Base-by-base conservation (phyloP, 768 basidiomycete species). In the Pisolithus marmoratus region DNA sequence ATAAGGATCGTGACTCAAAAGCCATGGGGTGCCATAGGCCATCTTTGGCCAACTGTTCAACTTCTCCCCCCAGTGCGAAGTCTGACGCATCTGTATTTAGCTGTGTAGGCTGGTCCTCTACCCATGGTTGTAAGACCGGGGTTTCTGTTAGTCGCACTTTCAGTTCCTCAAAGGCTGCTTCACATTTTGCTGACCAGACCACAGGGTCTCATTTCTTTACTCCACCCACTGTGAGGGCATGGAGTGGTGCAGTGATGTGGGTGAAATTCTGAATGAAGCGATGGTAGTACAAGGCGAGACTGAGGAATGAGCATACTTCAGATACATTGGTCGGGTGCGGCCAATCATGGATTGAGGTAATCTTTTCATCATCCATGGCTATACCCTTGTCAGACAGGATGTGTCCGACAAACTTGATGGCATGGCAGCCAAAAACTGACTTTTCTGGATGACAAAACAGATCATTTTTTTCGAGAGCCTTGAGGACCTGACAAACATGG, bases 401-500 rank as follows among this genome's bases (percentile, higher is more conserved):
- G 11, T 43, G 42, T 19, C 42, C 42, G 8, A 43, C 11, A 12
- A 43, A 43, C 27, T 29, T 29, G 27, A 29, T 29, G 27, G 27
- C 9, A 7, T 29, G 27, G 27, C 27, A 29, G 27, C 42, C 11
- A 14, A 43, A 43, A 20, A 43, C 22, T 20, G 42, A 43, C n/a
- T 43, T 43, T 5, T 19, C 12, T 43, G 42, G 42, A 22, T 43
- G 42, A 43, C 42, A 29, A 24, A 43, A 43, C 23, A 43, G 42
- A 14, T 43, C 42, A 43, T 43, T 20, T 22, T 43, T 24, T 36
- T 71, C 54, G 19, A 76, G 64, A 8, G 74, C 64, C 42, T 62
- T 46, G n/a, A 59, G 57, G 48, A 75, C 70, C 26, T 68, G 66
- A 6, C 50, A 22, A 15, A 62, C 55, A 49, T 76, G 73, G 34